Base-by-base conservation (phyloP, 2,329 filamentous ascomycete genomes). In the Ramularia endophylla region DNA sequence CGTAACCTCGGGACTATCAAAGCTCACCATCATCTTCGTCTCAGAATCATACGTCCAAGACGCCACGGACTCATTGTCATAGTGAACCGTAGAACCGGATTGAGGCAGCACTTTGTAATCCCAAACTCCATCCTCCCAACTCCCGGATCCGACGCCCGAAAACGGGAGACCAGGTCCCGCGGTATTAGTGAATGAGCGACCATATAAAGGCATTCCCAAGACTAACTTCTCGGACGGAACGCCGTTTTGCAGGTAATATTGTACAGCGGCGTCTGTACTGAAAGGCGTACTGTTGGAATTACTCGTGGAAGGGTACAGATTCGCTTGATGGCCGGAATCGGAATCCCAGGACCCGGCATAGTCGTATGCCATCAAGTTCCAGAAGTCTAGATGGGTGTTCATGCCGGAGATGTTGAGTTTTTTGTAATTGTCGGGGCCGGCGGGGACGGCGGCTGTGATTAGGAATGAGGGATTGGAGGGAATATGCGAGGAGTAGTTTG, bases 131-230 rank as follows among this genome's bases (percentile, higher is more conserved):
- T 74, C 70, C 67, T 95, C 89, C 84, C 85, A 95, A 40, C 76
- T 85, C 0, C 88, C 90, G 36, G 79, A 71, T 1, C 88, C 89
- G 7, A 86, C 72, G 4, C 87, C 87, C 34, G 64, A 74, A 65
- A 75, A 95, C 0, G 77, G 66, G 16, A 70, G 63, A 0, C 89
- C 90, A 0, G 79, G 75, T 0, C 88, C 89, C 17, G 82, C 73
- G 0, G 90, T 95, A 48, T 79, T 76, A 52, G 79, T 72, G 62
- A 95, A 97, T 0, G 86, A 79, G 22, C 88, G 84, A 1, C 90
- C 90, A 61, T 95, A 97, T 9, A 97, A 70, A 1, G 90, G 89
- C 83, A 95, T 88, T 2, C 90, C 89, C 9, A 95, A 64, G 4
- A 94, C 83, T 39, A 97, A 77, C 66, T 95, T 95, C 43, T 71